These are phyloP conservation scores for Penicillium sp. DNA, from an alignment of 2,329 filamentous ascomycete genomes.

Conservation along the genomic window DNA sequence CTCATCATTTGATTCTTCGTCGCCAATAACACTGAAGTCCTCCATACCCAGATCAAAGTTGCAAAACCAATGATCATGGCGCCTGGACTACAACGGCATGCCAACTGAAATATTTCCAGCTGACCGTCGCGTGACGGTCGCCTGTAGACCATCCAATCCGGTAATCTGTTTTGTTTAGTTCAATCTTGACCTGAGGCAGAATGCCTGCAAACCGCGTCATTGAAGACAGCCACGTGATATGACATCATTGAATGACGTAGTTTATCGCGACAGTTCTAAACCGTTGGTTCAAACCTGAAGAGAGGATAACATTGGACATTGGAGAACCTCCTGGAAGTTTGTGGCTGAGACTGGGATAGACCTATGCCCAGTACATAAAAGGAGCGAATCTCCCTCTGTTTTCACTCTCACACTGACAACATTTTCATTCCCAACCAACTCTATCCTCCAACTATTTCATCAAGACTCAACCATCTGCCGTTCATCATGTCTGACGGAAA, in stretches of 20 bases:
- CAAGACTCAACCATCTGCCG: conserved; percentile 1
- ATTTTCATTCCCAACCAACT: background rate
- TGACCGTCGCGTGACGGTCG: no score
- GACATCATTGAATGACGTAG: conserved; percentile 25
- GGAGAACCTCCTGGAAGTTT: conserved; percentile 3
- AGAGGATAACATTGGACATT: background rate
- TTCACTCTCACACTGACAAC: background rate
- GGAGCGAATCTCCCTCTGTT: background rate
- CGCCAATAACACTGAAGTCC: no score
- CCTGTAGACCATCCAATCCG: no score
- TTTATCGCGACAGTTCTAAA: conserved; percentile 6
- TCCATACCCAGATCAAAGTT: no score
- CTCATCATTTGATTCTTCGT: no score
- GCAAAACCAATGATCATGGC: no score
- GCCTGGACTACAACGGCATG: no score
- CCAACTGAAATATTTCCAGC: no score
- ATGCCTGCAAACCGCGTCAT: background rate
- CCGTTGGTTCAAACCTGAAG: background rate
- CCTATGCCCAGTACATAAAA: conserved; percentile 2
- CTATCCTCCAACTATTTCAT: background rate
- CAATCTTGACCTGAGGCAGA: background rate
- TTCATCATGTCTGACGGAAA: conserved; percentile 28
- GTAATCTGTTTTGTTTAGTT: background rate
- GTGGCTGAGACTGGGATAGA: background rate
- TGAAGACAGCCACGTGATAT: conserved; percentile 14